phyloP scores from a whole-genome alignment of 768 basidiomycete species.

The Pisolithus orientalis region DNA sequence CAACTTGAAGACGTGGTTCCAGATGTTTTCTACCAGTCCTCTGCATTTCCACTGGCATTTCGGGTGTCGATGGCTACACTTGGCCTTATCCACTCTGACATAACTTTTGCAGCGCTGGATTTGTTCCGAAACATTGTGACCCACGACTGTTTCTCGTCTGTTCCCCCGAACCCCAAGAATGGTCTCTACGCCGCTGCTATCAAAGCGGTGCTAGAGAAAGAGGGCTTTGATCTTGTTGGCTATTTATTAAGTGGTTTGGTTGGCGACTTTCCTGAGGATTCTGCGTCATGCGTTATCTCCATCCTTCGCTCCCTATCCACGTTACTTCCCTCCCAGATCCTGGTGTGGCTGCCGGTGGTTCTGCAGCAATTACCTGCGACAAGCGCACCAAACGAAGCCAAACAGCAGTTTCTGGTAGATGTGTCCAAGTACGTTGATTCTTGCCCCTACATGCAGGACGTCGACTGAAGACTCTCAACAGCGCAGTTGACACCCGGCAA shows the following conservation, averaged over 20 bases:
- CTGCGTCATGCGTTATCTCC: constrained; percentile 62
- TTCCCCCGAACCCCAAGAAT: constrained; percentile 52
- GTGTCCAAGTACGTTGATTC: constrained; percentile 59
- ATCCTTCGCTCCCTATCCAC: constrained; percentile 67
- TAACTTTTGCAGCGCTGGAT: constrained; percentile 78
- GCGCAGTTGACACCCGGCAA: constrained; percentile 58
- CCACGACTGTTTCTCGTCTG: constrained; percentile 60
- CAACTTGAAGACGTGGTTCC: constrained; percentile 64
- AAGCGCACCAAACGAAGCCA: constrained; percentile 56
- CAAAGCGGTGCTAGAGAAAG: constrained; percentile 52
- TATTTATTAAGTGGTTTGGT: constrained; percentile 73
- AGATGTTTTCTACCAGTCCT: constrained; percentile 71
- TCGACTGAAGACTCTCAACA: constrained; percentile 24
- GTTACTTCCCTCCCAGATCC: constrained; percentile 63
- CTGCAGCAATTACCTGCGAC: constrained; percentile 63
- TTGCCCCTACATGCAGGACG: background rate
- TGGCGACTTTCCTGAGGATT: constrained; percentile 86
- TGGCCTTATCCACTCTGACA: constrained; percentile 76
- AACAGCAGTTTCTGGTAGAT: constrained; percentile 66
- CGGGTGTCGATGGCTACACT: constrained; percentile 71
- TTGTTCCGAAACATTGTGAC: constrained; percentile 69
- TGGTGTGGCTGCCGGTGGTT: constrained; percentile 66
- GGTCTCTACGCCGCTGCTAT: constrained; percentile 59
- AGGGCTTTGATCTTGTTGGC: constrained; percentile 66
- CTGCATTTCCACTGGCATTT: constrained; percentile 74